A percentile compares a stretch with the other conserved stretches of the same genome.
Evolutionary conservation across 2,329 filamentous ascomycete genomes (phyloP).

Genomic region (Aureobasidium sp.): DNA sequence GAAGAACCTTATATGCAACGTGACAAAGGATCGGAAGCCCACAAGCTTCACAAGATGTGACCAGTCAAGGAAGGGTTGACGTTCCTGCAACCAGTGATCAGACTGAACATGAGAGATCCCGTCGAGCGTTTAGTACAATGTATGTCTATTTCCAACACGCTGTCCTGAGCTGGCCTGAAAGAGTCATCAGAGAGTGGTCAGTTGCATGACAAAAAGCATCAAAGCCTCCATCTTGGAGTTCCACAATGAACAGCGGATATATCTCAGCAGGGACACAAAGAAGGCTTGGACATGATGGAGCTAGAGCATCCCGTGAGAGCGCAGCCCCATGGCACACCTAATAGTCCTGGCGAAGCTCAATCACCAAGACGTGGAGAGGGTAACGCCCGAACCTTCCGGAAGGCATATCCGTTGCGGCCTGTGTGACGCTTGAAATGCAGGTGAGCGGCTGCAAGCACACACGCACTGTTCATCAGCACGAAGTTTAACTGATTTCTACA

Average conservation of each 20-base stretch:
- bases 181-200: slow-evolving; percentile 4
- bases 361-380: slow-evolving; percentile 10
- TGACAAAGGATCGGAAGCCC: slow-evolving; percentile 4
- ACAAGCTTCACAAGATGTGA: background rate
- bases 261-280: slow-evolving; percentile 9
- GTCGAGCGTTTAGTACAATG: slow-evolving; percentile 5
- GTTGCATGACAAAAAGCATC: slow-evolving; percentile 12
- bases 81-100: slow-evolving; percentile 8
- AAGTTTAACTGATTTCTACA: background rate
- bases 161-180: slow-evolving; percentile 6
- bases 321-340: slow-evolving; percentile 9
- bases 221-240: background rate
- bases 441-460: slow-evolving; percentile 2
- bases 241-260: slow-evolving; percentile 13
- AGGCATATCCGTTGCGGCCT: slow-evolving; percentile 1
- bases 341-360: background rate
- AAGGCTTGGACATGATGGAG: slow-evolving; percentile 8
- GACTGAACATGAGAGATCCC: background rate
- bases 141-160: slow-evolving; percentile 9
- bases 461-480: slow-evolving; percentile 5
- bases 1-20: slow-evolving; percentile 3
- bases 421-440: background rate
- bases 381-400: slow-evolving; percentile 12
- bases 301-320: background rate
- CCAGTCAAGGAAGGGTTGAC: background rate